Evolutionary conservation across 495 filamentous ascomycete species (phyloP).

Genomic region (Chaetomium tenue): DNA sequence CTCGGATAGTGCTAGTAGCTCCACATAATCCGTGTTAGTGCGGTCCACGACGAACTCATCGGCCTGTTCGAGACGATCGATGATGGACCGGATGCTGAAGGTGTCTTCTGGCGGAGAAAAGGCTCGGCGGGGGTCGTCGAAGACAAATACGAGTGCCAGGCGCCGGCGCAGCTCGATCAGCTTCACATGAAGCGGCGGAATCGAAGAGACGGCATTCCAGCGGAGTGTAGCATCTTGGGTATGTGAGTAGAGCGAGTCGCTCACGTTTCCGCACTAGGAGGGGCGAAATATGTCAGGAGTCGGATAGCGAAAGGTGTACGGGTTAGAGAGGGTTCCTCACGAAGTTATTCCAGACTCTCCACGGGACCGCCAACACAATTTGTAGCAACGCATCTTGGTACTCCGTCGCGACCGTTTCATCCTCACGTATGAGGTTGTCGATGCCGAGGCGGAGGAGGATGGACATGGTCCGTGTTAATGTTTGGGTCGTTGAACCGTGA

Average conservation of each 20-base stretch:
- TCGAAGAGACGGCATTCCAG: slow-evolving; percentile 48
- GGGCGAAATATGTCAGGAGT: not conserved
- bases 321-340: slow-evolving; percentile 19
- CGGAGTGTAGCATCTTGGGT: slow-evolving; percentile 54
- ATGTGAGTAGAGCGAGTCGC: slow-evolving; percentile 51
- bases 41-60: slow-evolving; percentile 38
- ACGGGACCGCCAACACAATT: slow-evolving; percentile 24
- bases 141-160: slow-evolving; percentile 71
- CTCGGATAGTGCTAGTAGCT: slow-evolving; percentile 59
- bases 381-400: slow-evolving; percentile 27
- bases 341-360: slow-evolving; percentile 29
- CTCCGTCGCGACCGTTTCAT: slow-evolving; percentile 33
- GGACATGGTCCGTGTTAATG: slow-evolving; percentile 31
- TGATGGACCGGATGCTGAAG: slow-evolving; percentile 54
- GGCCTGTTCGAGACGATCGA: slow-evolving; percentile 48
- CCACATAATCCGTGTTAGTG: slow-evolving; percentile 61
- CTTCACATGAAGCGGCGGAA: slow-evolving; percentile 56
- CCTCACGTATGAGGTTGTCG: slow-evolving; percentile 42
- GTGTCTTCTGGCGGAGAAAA: slow-evolving; percentile 43
- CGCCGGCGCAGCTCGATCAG: slow-evolving; percentile 63
- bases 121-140: slow-evolving; percentile 51
- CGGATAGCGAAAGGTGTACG: not conserved
- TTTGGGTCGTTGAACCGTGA: slow-evolving; percentile 20
- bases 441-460: slow-evolving; percentile 57
- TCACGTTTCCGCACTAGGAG: slow-evolving; percentile 56